Evolutionary conservation across 2,329 filamentous ascomycete genomes (phyloP).

Genomic region (Falciphora oryzae): DNA sequence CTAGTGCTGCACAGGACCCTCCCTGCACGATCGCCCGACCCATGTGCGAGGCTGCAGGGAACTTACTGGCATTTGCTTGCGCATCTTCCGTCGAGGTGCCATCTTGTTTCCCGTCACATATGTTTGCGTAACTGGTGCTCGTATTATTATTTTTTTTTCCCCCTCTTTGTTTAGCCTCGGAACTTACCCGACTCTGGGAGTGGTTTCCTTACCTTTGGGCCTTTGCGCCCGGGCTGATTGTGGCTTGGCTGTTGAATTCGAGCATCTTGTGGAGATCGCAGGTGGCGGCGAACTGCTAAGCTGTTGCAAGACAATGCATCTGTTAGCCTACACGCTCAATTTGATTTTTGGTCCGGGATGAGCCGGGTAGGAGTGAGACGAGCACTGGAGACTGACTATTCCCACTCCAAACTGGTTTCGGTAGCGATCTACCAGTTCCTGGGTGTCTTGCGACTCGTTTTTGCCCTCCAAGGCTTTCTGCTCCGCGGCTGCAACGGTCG

Average conservation of each 20-base stretch:
- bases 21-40: not conserved
- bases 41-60: not conserved
- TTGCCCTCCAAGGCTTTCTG: constrained; percentile 23
- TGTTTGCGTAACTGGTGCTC: not conserved
- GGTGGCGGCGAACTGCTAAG: not conserved
- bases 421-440: constrained; percentile 33
- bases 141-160: not conserved
- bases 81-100: not conserved
- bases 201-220: not conserved
- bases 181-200: not conserved
- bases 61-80: not conserved
- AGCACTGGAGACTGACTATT: constrained; percentile 28
- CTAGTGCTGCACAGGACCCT: not conserved
- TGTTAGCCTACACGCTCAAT: not conserved
- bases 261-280: not conserved
- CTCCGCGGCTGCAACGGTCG: constrained; percentile 23
- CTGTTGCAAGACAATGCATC: not conserved
- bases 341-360: not conserved
- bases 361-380: not conserved
- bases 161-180: not conserved
- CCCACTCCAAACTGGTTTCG: constrained; percentile 32
- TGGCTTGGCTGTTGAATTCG: not conserved
- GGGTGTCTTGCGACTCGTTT: constrained; percentile 39
- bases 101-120: not conserved
- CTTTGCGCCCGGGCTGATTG: not conserved